A percentile compares a stretch with the other conserved stretches of the same genome.
Evolutionary conservation across 2,329 filamentous ascomycete species (phyloP).

Genomic region (Arthrobotrys iridis): DNA sequence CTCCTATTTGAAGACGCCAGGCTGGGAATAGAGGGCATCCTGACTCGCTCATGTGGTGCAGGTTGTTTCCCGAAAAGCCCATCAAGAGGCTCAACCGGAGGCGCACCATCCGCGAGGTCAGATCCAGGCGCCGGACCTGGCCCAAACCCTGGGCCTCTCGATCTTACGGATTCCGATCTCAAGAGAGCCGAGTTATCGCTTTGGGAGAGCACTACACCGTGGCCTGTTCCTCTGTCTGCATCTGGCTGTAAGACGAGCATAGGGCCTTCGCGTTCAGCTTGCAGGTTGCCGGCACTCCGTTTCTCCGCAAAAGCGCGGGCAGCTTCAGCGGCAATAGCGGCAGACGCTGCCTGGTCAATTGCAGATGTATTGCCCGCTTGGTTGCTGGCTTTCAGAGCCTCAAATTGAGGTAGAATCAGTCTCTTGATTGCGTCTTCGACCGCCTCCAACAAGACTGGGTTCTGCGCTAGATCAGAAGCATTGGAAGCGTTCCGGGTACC

Average conservation of each 20-base stretch:
- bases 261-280: constrained; percentile 61
- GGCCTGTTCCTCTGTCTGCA: constrained; percentile 65
- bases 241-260: constrained; percentile 71
- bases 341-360: constrained; percentile 68
- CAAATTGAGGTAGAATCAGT: constrained; percentile 89
- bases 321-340: constrained; percentile 50
- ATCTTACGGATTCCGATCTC: constrained; percentile 46
- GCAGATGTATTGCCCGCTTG: constrained; percentile 63
- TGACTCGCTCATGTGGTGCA: constrained; percentile 25
- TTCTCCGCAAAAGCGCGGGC: constrained; percentile 39
- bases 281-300: background rate
- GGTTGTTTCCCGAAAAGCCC: constrained; percentile 43
- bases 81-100: constrained; percentile 42
- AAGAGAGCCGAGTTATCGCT: constrained; percentile 45
- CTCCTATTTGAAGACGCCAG: constrained; percentile 50
- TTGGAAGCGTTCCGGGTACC: constrained; percentile 52
- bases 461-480: constrained; percentile 78
- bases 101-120: constrained; percentile 49
- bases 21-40: constrained; percentile 50
- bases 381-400: constrained; percentile 89
- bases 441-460: constrained; percentile 87
- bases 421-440: constrained; percentile 93
- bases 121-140: constrained; percentile 49
- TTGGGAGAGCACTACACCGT: constrained; percentile 66
- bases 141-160: constrained; percentile 42